These are phyloP conservation scores for Aspergillus sp. DNA, from an alignment of 2,329 filamentous ascomycete genomes.

Conservation along the genomic window DNA sequence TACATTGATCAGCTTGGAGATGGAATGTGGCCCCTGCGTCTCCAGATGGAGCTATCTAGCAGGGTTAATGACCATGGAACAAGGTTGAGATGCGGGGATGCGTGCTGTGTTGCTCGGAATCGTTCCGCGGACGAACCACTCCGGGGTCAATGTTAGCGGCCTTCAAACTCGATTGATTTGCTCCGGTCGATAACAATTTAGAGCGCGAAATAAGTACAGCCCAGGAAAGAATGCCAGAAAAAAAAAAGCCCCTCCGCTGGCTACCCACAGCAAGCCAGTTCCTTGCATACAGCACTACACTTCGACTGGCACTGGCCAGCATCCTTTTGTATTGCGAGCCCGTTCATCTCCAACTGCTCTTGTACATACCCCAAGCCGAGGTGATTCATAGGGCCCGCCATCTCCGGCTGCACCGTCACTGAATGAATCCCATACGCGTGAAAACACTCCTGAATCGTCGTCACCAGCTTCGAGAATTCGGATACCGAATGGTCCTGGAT, in stretches of 20 bases:
- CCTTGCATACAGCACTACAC: slow-evolving; percentile 58
- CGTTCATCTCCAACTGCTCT: slow-evolving; percentile 13
- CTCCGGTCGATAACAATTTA: not conserved
- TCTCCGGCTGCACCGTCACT: slow-evolving; percentile 71
- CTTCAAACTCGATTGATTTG: not conserved
- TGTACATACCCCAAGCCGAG: not conserved
- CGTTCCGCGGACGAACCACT: slow-evolving; percentile 3
- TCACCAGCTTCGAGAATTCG: slow-evolving; percentile 64
- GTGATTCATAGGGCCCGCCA: slow-evolving; percentile 30
- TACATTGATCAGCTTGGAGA: not conserved
- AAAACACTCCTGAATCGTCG: slow-evolving; percentile 69
- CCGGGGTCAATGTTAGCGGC: no score
- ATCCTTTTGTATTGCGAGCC: slow-evolving; percentile 16
- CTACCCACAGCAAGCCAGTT: slow-evolving; percentile 57
- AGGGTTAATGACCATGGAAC: not conserved
- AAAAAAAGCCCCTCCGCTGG: not conserved
- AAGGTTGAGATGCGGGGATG: not conserved
- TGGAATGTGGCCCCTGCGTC: not conserved
- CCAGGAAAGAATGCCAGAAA: not conserved
- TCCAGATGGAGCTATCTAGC: not conserved
- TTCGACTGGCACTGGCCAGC: slow-evolving; percentile 56
- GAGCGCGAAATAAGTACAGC: not conserved
- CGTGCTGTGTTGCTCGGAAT: slow-evolving; percentile 6
- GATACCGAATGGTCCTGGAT: slow-evolving; percentile 62
- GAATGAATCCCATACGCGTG: slow-evolving; percentile 76